These are phyloP conservation scores for Pterocarpus macrocarpus DNA, from an alignment of 306 rosid species.

Conservation along the genomic window DNA sequence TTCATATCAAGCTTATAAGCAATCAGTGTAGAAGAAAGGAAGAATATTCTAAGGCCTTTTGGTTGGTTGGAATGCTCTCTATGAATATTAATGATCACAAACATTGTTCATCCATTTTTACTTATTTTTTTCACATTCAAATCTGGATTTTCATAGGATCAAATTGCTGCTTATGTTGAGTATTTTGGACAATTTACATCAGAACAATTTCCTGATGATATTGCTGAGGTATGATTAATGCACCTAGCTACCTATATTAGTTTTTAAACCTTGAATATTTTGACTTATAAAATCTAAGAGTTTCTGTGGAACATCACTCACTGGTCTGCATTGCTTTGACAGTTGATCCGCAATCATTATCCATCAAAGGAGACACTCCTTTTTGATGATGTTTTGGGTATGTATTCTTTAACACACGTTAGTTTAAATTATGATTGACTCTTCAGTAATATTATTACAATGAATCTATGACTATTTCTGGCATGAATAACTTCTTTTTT, in stretches of 20 bases:
- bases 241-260: conserved; percentile 7
- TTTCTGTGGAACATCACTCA: conserved; percentile 32
- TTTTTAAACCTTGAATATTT: not conserved
- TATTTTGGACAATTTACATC: conserved; percentile 85
- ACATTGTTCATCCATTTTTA: not conserved
- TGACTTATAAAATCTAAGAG: conserved; percentile 6
- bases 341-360: conserved; percentile 80
- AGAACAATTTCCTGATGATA: conserved; percentile 80
- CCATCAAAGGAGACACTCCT: conserved; percentile 76
- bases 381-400: conserved; percentile 90
- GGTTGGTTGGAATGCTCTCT: not conserved
- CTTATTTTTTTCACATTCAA: conserved; percentile 25
- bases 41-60: not conserved
- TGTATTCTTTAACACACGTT: conserved; percentile 44
- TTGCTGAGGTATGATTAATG: conserved; percentile 71
- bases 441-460: conserved; percentile 5
- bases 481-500: conserved; percentile 44
- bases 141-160: conserved; percentile 59
- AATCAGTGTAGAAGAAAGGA: conserved; percentile 6
- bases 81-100: too few species aligned
- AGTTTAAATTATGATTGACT: conserved; percentile 38
- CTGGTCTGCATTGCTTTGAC: conserved; percentile 52
- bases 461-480: conserved; percentile 24
- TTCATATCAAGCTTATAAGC: conserved; percentile 11
- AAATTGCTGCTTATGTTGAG: conserved; percentile 84